Evolutionary conservation across 371 early-diverging fungal species (phyloP).

Genomic region (Mortierella sp.): DNA sequence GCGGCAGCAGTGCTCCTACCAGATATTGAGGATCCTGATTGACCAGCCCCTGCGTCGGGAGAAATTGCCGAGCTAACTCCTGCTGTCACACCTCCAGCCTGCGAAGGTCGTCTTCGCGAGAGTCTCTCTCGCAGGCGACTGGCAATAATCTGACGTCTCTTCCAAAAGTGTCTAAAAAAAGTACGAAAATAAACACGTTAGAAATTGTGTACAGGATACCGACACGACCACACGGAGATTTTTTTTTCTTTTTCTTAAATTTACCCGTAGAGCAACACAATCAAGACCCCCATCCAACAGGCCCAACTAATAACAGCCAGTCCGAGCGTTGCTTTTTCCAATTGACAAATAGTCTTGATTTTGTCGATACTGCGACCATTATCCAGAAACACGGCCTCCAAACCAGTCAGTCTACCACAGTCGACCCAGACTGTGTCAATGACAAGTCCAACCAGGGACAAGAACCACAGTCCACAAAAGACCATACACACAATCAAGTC

Average conservation of each 20-base stretch:
- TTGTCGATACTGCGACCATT: constrained; percentile 9
- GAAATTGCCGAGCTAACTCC: constrained; percentile 41
- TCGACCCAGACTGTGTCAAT: constrained; percentile 52
- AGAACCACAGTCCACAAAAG: constrained; percentile 55
- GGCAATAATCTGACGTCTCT: constrained; percentile 51
- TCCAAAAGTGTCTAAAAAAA: constrained; percentile 48
- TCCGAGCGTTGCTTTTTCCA: constrained; percentile 50
- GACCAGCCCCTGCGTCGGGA: constrained; percentile 16
- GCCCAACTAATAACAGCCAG: constrained; percentile 45
- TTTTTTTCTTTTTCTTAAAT: not conserved
- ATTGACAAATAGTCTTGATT: constrained; percentile 34
- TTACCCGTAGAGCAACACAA: constrained; percentile 55
- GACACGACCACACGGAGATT: not conserved
- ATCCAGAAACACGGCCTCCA: constrained; percentile 25
- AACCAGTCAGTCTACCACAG: constrained; percentile 27
- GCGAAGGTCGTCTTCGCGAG: constrained; percentile 18
- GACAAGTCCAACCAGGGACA: constrained; percentile 39
- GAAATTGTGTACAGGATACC: not conserved
- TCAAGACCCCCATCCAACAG: constrained; percentile 55
- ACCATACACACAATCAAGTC: constrained; percentile 53
- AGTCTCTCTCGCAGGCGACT: constrained; percentile 33
- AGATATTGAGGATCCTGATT: constrained; percentile 17
- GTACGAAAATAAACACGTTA: constrained; percentile 3
- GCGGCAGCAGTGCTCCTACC: constrained; percentile 11
- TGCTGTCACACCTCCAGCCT: not conserved